Evolutionary conservation across 2,329 filamentous ascomycete species (phyloP).

Genomic region (Onygena corvina): DNA sequence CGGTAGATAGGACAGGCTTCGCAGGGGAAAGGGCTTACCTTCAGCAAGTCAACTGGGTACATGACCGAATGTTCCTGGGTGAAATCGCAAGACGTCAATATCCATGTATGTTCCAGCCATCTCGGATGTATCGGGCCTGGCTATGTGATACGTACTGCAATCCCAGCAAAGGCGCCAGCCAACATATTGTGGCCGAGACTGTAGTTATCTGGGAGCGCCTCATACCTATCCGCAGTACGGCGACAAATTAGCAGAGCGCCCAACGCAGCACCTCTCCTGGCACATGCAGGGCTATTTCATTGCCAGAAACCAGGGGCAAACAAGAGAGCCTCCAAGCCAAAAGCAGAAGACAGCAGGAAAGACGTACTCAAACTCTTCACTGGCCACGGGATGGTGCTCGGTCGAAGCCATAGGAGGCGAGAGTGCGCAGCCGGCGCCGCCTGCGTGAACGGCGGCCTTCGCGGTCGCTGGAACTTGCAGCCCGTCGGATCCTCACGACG

Average conservation of each 20-base stretch:
- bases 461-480: constrained; percentile 8
- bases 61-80: constrained; percentile 89
- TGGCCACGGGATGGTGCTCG: constrained; percentile 28
- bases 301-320: too few species aligned
- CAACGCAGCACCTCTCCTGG: neutral
- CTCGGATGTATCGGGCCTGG: neutral
- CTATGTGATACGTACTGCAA: constrained; percentile 55
- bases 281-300: too few species aligned
- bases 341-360: constrained; percentile 10
- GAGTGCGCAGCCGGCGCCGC: constrained; percentile 27
- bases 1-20: neutral
- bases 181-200: constrained; percentile 89
- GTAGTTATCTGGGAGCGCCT: constrained; percentile 87
- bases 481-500: too few species aligned
- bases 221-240: constrained; percentile 51
- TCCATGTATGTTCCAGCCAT: constrained; percentile 7
- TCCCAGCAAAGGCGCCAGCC: constrained; percentile 91
- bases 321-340: neutral
- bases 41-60: constrained; percentile 96
- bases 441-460: constrained; percentile 11
- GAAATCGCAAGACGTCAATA: constrained; percentile 16
- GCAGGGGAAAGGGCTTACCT: constrained; percentile 47
- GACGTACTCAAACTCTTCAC: constrained; percentile 38
- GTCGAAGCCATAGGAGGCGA: constrained; percentile 31
- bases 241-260: constrained; percentile 8